Evolutionary conservation across 352 stramenopile species (phyloP).

Genomic region (Peronospora belbahrii): DNA sequence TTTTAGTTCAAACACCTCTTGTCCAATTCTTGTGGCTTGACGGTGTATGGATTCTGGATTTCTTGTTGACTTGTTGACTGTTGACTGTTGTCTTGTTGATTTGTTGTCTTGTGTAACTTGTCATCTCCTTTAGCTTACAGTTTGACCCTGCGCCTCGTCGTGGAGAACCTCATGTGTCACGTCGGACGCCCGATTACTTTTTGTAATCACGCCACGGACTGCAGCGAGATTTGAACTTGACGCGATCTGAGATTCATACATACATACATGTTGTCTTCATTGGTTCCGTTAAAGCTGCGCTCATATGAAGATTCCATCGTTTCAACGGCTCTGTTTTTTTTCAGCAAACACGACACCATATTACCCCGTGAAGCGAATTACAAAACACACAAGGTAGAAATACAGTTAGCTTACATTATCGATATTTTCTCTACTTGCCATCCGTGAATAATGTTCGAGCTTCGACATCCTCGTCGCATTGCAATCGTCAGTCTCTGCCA

Average conservation of each 20-base stretch:
- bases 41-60: too few species aligned
- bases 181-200: constrained; percentile 93
- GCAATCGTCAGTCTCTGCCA: constrained; percentile 4
- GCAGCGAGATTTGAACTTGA: constrained; percentile 2
- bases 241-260: constrained; percentile 5
- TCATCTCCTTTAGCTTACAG: constrained; percentile 68
- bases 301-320: neutral
- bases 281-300: neutral
- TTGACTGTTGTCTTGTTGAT: constrained; percentile 1
- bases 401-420: constrained; percentile 27
- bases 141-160: constrained; percentile 91
- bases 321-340: constrained; percentile 14
- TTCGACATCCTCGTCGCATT: constrained; percentile 6
- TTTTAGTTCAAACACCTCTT: too few species aligned
- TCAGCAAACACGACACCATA: constrained; percentile 12
- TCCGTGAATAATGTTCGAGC: constrained; percentile 39
- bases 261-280: constrained; percentile 21
- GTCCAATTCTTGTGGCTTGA: too few species aligned
- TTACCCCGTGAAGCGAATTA: constrained; percentile 3
- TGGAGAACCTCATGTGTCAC: constrained; percentile 90
- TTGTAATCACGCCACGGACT: constrained; percentile 53
- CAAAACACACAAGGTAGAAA: constrained; percentile 26
- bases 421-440: constrained; percentile 62
- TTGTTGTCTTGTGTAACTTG: constrained; percentile 7
- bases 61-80: neutral